A percentile compares a stretch with the other conserved stretches of the same genome.
phyloP scores from a whole-genome alignment of 208 protist species.

The Acanthamoeba lenticulata region DNA sequence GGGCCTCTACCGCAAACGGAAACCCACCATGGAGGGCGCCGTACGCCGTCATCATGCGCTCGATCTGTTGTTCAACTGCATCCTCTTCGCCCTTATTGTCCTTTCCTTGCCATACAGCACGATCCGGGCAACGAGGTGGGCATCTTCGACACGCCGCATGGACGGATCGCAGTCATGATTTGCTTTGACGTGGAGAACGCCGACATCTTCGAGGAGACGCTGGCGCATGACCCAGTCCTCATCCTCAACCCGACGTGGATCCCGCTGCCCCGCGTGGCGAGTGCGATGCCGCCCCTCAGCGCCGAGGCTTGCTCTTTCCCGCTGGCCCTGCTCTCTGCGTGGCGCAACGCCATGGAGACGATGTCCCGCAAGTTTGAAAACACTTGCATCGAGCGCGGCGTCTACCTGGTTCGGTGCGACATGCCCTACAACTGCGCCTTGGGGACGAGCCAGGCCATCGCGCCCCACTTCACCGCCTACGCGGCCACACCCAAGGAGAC shows the following conservation, averaged over 20 bases:
- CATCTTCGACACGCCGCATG: slow-evolving; percentile 35
- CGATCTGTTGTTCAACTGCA: not conserved
- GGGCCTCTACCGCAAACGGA: slow-evolving; percentile 35
- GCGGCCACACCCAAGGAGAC: not conserved
- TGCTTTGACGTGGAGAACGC: slow-evolving; percentile 73
- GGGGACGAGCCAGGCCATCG: slow-evolving; percentile 43
- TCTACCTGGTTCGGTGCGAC: slow-evolving; percentile 12
- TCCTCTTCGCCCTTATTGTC: not conserved
- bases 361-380: slow-evolving; percentile 70
- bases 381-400: not conserved
- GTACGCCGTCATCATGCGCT: not conserved
- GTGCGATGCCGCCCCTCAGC: not conserved
- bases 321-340: not conserved
- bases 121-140: slow-evolving; percentile 16
- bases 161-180: slow-evolving; percentile 61
- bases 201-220: slow-evolving; percentile 65
- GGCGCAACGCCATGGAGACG: slow-evolving; percentile 28
- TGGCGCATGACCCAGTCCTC: slow-evolving; percentile 15
- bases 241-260: slow-evolving; percentile 69
- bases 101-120: not conserved
- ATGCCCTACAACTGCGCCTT: not conserved
- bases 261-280: not conserved
- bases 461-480: not conserved
- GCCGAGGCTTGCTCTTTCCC: not conserved
- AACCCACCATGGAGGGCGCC: slow-evolving; percentile 7